These are phyloP conservation scores for Diplocarpon mali DNA, from an alignment of 2,329 filamentous ascomycete genomes.

Conservation along the genomic window DNA sequence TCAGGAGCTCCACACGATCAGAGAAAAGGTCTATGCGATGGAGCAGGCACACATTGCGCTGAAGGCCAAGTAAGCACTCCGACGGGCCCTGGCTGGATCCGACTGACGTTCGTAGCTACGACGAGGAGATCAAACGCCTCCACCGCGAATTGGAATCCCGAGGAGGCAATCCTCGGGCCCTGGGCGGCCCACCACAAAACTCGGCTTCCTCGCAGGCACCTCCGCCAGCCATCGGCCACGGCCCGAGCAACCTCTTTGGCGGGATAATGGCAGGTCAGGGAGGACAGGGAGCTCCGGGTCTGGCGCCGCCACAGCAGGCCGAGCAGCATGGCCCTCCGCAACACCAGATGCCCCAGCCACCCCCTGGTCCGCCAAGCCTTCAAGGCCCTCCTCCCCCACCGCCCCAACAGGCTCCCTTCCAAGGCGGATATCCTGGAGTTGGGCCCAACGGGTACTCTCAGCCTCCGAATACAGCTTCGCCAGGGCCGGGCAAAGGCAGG, in stretches of 20 bases:
- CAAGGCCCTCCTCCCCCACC: conserved; percentile 38
- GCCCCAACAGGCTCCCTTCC: conserved; percentile 61
- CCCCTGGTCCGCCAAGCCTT: conserved; percentile 35
- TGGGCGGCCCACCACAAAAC: conserved; percentile 64
- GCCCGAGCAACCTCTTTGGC: conserved; percentile 81
- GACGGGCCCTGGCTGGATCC: neutral
- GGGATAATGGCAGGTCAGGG: conserved; percentile 88
- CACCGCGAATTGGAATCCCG: conserved; percentile 76
- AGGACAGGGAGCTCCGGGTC: conserved; percentile 72
- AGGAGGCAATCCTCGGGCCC: conserved; percentile 50
- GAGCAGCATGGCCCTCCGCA: conserved; percentile 43
- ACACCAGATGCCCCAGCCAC: conserved; percentile 59
- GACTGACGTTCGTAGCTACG: conserved; percentile 53
- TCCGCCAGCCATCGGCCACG: conserved; percentile 76
- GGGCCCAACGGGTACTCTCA: conserved; percentile 66
- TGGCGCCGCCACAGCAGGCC: conserved; percentile 57
- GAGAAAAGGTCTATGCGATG: conserved; percentile 85
- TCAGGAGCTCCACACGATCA: conserved; percentile 88
- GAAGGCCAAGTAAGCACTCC: conserved; percentile 68
- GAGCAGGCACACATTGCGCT: conserved; percentile 82
- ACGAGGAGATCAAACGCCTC: conserved; percentile 77
- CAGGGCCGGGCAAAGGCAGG: conserved; percentile 63
- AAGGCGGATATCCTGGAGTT: conserved; percentile 40
- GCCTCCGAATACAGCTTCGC: conserved; percentile 75
- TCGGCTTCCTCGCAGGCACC: conserved; percentile 62